Percentiles rank a stretch among this genome's conserved stretches.
phyloP scores from a whole-genome alignment of 306 rosid genomes.

The Fragaria nilgerrensis region DNA sequence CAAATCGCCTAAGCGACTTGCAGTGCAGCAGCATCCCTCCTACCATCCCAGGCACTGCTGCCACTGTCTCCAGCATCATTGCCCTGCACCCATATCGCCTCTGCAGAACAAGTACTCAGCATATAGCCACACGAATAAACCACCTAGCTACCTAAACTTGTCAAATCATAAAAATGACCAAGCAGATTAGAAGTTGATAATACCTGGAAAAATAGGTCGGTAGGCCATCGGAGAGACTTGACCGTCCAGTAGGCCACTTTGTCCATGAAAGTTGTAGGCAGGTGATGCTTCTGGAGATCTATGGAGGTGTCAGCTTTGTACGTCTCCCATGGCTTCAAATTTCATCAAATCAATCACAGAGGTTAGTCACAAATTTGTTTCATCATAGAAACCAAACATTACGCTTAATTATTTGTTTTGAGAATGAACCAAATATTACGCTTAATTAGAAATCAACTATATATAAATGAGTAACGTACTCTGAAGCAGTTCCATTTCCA shows the following conservation, averaged over 20 bases:
- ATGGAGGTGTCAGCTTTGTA: slow-evolving; percentile 56
- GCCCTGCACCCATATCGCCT: slow-evolving; percentile 79
- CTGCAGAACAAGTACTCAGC: slow-evolving; percentile 26
- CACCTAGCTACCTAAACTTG: neutral
- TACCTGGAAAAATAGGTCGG: slow-evolving; percentile 77
- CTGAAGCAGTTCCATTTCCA: slow-evolving; percentile 77
- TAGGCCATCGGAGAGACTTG: slow-evolving; percentile 55
- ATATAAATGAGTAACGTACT: slow-evolving; percentile 26
- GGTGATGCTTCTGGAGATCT: slow-evolving; percentile 66
- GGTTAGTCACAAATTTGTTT: neutral
- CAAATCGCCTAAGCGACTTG: slow-evolving; percentile 60
- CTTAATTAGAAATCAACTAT: too few species aligned
- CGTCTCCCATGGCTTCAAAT: slow-evolving; percentile 70
- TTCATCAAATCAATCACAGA: neutral
- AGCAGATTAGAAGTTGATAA: neutral
- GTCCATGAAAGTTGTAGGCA: slow-evolving; percentile 52
- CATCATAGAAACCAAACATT: neutral
- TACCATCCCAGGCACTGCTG: slow-evolving; percentile 88
- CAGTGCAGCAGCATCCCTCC: slow-evolving; percentile 66
- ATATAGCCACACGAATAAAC: neutral
- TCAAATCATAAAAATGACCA: neutral
- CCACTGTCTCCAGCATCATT: slow-evolving; percentile 87
- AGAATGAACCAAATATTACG: neutral
- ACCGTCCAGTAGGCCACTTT: slow-evolving; percentile 76
- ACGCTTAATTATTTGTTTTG: too few species aligned